Percentiles rank a stretch among this genome's conserved stretches.
These are phyloP conservation scores for Mycena albidolilacea DNA, from an alignment of 768 basidiomycete species.

Conservation along the genomic window DNA sequence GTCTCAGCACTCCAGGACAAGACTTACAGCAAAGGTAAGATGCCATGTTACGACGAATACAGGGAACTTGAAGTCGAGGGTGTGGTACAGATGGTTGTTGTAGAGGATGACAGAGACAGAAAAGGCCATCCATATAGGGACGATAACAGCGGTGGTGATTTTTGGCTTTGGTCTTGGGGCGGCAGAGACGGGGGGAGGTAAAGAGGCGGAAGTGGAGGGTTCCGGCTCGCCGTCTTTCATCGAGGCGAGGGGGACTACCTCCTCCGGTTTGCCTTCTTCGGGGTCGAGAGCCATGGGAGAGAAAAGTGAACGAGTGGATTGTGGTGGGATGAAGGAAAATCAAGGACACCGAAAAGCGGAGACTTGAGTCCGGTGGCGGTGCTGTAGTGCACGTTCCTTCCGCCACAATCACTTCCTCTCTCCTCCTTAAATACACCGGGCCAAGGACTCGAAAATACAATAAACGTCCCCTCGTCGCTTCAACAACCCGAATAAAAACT, in stretches of 20 bases:
- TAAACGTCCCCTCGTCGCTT: no score
- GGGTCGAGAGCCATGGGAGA: conserved; percentile 33
- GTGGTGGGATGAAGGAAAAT: conserved; percentile 10
- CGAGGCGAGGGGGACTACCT: conserved; percentile 26
- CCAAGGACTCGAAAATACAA: no score
- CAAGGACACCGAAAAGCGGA: background rate
- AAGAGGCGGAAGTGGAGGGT: conserved; percentile 58
- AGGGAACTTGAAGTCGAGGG: conserved; percentile 87
- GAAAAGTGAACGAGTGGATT: conserved; percentile 3
- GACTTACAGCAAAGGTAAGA: conserved; percentile 57
- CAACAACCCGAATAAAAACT: no score
- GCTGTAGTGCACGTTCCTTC: no score
- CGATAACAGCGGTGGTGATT: conserved; percentile 78
- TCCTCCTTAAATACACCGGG: no score
- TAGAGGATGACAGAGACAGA: conserved; percentile 94
- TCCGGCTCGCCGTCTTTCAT: conserved; percentile 31
- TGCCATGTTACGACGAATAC: conserved; percentile 96
- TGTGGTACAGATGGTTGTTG: conserved; percentile 93
- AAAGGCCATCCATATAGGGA: conserved; percentile 94
- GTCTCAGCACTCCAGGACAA: conserved; percentile 85
- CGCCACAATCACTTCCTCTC: no score
- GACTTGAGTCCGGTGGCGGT: background rate
- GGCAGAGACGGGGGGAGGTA: conserved; percentile 21
- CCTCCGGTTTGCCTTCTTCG: conserved; percentile 32
- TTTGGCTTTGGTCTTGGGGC: conserved; percentile 86